These are phyloP conservation scores for Rhodomyrtus psidioides DNA, from an alignment of 441 rosid species.

Conservation along the genomic window DNA sequence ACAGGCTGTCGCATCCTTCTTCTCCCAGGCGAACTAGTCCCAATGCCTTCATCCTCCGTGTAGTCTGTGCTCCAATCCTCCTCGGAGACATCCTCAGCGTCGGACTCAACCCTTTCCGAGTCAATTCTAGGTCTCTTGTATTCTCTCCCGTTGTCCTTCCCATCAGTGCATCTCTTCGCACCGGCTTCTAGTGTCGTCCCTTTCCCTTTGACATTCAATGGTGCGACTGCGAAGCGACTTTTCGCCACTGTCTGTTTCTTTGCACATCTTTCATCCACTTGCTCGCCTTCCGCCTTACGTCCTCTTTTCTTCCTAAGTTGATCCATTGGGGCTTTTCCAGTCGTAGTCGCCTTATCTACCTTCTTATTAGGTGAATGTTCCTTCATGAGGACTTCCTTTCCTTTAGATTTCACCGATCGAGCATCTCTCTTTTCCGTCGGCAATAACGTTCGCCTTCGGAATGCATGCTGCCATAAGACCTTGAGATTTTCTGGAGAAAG, in stretches of 20 bases:
- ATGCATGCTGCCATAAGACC: conserved; percentile 38
- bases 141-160: not conserved
- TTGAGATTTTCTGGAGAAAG: conserved; percentile 26
- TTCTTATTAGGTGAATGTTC: not conserved
- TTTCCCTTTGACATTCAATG: not conserved
- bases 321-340: not conserved
- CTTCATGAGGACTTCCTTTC: not conserved
- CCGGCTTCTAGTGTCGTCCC: not conserved
- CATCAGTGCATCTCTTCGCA: not conserved
- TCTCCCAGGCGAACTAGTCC: not conserved
- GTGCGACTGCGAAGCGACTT: not conserved
- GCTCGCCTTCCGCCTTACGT: not conserved
- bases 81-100: not conserved
- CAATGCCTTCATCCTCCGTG: not conserved
- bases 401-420: not conserved
- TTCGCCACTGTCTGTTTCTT: not conserved
- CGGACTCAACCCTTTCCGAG: not conserved
- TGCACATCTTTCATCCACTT: not conserved
- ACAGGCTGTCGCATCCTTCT: not conserved
- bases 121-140: not conserved
- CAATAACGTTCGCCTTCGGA: not conserved
- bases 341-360: not conserved
- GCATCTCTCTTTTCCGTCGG: not conserved
- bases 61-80: not conserved
- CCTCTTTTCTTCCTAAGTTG: not conserved